Base-by-base conservation (phyloP, 371 early-diverging fungal genomes). In the Rhizopus delemar region DNA sequence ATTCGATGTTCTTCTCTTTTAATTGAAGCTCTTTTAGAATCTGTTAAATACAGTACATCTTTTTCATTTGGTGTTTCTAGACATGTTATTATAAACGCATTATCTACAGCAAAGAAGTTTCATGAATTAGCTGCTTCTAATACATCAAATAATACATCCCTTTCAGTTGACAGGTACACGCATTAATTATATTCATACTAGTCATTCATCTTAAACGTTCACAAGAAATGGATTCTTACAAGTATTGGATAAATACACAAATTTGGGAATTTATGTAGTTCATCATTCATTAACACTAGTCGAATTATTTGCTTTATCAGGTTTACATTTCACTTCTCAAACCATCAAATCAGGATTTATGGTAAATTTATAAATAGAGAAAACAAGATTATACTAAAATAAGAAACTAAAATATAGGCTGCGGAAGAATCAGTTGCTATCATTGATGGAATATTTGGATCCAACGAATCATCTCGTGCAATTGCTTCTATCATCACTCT, bases 391-490 rank as follows among this genome's bases (percentile, higher is more conserved):
- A 22, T 22, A 22, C 22, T 8, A 56, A 46, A 12, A 5, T 3
- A 28, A 11, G 36, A 28, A 22, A 9, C 13, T 5, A 39, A 33
- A 46, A 32, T 28, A 45, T 50, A 88, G 86, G 82, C 88, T 28
- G 93, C 93, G 3, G 94, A 95, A 62, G 96, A 95, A 73, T 88
- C 89, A 5, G 93, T 95, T 1, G 84, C 89, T 2, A 68, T 94
- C n/a, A 79, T 96, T 29, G 97, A 96, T 70, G 94, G 93, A 0
- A 71, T 97, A 3, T 94, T 95, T 74, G 96, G 96, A 9, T 86
- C 90, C 0, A 95, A 92, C 8, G 94, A 95, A 62, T 93, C 96
- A 0, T 93, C 94, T 15, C 83, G 87, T 32, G 94, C 93, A 0
- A 74, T 94, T 36, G 91, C 93, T 0, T 89, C 93, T 4, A 84